These are phyloP conservation scores for Hordeum marinum DNA, from an alignment of 176 grass and related monocot species.

Conservation along the genomic window DNA sequence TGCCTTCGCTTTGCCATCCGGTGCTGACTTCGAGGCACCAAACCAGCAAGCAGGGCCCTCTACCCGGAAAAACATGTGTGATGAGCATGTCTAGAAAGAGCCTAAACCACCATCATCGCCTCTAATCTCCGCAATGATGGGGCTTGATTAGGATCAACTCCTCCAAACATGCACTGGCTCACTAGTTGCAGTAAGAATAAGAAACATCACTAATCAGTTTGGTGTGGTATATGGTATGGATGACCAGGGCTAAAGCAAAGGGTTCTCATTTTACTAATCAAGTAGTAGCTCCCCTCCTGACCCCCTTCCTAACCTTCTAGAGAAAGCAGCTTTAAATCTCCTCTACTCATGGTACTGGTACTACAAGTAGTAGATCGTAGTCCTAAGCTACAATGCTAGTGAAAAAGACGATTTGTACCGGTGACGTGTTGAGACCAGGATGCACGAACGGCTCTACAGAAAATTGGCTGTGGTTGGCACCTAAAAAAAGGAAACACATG, in stretches of 20 bases:
- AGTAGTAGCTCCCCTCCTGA: not conserved
- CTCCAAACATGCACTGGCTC: conserved; percentile 25
- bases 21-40: conserved; percentile 47
- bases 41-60: conserved; percentile 21
- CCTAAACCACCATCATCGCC: not conserved
- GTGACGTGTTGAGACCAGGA: conserved; percentile 23
- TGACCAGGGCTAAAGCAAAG: conserved; percentile 27
- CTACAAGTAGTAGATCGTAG: not conserved
- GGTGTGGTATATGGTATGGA: not conserved
- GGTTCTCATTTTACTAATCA: not conserved
- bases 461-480: not conserved
- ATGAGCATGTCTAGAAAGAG: conserved; percentile 32
- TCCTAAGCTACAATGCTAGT: not conserved
- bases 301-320: conserved; percentile 12
- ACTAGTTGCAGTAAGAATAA: conserved; percentile 6
- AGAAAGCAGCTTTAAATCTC: not conserved
- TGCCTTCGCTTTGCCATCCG: conserved; percentile 15
- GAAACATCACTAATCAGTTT: conserved; percentile 24
- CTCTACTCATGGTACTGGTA: not conserved
- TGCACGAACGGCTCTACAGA: not conserved
- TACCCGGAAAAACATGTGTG: conserved; percentile 17
- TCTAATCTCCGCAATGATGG: conserved; percentile 39
- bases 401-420: not conserved
- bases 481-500: not conserved
- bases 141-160: conserved; percentile 19